Conservation (phyloP, 2,329 filamentous ascomycete genomes). For the Gyromitra esculenta region DNA sequence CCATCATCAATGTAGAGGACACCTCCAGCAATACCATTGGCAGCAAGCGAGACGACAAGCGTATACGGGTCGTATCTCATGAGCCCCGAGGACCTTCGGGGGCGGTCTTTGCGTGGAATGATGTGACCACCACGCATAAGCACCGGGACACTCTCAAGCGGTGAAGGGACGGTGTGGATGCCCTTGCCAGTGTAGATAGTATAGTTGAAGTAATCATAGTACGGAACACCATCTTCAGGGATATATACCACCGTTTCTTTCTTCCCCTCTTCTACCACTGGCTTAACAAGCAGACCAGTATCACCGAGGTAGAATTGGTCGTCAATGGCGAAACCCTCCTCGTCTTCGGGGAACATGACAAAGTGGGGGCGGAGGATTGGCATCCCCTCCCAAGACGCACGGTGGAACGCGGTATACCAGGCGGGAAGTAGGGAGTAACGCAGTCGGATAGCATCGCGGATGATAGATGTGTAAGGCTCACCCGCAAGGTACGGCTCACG, state of each 20-base stretch:
- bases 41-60: conserved; percentile 77
- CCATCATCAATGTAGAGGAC: conserved; percentile 92
- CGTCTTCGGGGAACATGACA: conserved; percentile 87
- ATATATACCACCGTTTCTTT: conserved; percentile 82
- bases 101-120: conserved; percentile 86
- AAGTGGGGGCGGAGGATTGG: conserved; percentile 93
- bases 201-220: conserved; percentile 96
- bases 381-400: conserved; percentile 81
- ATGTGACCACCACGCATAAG: conserved; percentile 94
- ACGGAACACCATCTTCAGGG: conserved; percentile 79
- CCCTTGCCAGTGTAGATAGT: conserved; percentile 77
- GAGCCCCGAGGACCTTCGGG: conserved; percentile 82
- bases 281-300: conserved; percentile 91
- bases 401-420: conserved; percentile 97
- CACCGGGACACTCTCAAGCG: conserved; percentile 85
- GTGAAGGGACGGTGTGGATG: conserved; percentile 75
- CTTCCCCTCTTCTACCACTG: conserved; percentile 80
- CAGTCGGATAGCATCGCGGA: conserved; percentile 85
- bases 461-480: conserved; percentile 84
- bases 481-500: conserved; percentile 90
- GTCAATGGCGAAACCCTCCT: conserved; percentile 86
- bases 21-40: conserved; percentile 73
- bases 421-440: conserved; percentile 88
- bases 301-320: conserved; percentile 92
- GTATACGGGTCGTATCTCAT: conserved; percentile 98